Evolutionary conservation across 192 early-diverging fungal genomes (phyloP), one percentile per base, ranked within the genome.

Genomic region (Gigaspora rosea): DNA sequence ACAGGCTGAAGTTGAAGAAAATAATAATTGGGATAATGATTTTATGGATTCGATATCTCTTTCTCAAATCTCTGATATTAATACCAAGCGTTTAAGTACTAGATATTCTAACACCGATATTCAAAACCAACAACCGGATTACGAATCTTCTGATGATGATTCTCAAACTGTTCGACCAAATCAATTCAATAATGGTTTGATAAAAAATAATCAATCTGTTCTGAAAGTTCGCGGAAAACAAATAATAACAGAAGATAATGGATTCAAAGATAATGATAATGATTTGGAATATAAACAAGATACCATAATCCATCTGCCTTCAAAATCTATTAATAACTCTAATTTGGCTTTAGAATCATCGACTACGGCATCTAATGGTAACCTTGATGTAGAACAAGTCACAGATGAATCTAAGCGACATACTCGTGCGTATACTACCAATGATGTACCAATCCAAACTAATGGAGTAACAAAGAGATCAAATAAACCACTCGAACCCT

Each of bases 21-120:
- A n/a, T n/a, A 76, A 81, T 50, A 84, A 80, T 59, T 84, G 83
- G 83, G 83, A 84, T 69, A 80, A 84, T 57, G 83, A 82, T 66
- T 82, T 82, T 79, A 76, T 74, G 32, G 83, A 82, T 36, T 76
- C 80, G 1, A 80, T 81, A 18, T 46, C 68, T 18, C 79, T 78
- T 3, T 66, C 79, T 11, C 78, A 81, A 51, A 46, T 84, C 22
- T 20, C 18, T 36, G 57, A 54, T 49, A 48, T 15, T 8, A n/a
- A 46, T 48, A 76, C 64, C 18, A 33, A 58, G 27, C 36, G 63
- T 48, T 54, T 5, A 41, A 41, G n/a, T n/a, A n/a, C n/a, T n/a
- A n/a, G n/a, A n/a, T n/a, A 3, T 41, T 41, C 71, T 20, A 33
- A 41, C 8, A 7, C 33, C 16, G n/a, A 41, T 66, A 33, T 36